Base-by-base conservation (phyloP, 352 stramenopile genomes). In the Phytophthora pistaciae region DNA sequence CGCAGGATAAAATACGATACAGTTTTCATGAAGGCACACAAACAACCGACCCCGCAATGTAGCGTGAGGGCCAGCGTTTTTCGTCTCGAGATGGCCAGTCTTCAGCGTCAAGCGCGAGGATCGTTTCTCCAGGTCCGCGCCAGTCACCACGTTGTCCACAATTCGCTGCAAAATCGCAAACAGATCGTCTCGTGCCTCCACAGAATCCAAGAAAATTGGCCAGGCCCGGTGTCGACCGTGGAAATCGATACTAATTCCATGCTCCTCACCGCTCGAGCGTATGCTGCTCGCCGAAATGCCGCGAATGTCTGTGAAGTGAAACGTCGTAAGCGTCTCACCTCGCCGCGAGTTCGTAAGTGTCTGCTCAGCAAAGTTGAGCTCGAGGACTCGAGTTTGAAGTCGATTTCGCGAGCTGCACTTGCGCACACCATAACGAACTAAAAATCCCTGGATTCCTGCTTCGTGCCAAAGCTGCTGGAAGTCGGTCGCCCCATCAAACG, bases 351-450 rank as follows among this genome's bases (percentile, higher is more conserved):
- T 92, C 8, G 80, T 92, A 64, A 96, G 87, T 0, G 87, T 93
- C 62, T 94, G 86, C 40, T 96, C 90, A 9, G 88, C 88, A 75
- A 96, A 96, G 49, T 96, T 96, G 20, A 96, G 73, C 64, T 96
- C 90, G 8, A 96, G 76, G 33, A 96, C 88, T 33, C 90, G 83
- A 53, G 90, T 96, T 63, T 94, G 90, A 62, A 96, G 78, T 46
- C 90, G 84, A 73, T 94, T 94, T 31, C 87, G 78, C 13, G 77
- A 84, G 49, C 85, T 95, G 56, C 84, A 85, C 66, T 96, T 96
- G 46, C 90, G 88, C 9, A 96, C 81, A 14, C 90, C 90, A 52
- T 96, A 96, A 20, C 88, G 90, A 33, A 96, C 72, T 49, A 96
- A 63, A 61, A 96, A 93, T 8, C 87, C 88, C 46, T 94, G 77